Conservation (phyloP, 192 early-diverging fungal species). For the Backusella parvicylindrica region DNA sequence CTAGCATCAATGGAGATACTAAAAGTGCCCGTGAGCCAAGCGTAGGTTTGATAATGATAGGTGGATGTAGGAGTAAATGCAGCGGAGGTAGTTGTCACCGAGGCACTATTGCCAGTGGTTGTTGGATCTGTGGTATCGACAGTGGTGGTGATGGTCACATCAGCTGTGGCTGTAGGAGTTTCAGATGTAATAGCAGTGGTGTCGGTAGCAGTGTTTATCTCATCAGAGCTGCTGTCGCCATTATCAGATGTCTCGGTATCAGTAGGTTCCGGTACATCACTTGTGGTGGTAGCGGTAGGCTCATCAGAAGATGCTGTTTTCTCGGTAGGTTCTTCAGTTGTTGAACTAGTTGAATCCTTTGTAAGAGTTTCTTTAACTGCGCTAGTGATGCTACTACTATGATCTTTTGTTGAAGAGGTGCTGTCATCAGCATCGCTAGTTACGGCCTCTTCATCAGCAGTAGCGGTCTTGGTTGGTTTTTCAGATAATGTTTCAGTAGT, state of each 20-base stretch:
- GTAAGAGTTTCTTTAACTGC: not conserved
- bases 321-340: not conserved
- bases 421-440: not conserved
- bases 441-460: not conserved
- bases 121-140: not conserved
- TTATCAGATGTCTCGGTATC: not conserved
- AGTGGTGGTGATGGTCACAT: not conserved
- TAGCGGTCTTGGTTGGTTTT: not conserved
- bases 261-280: not conserved
- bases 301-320: not conserved
- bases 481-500: not conserved
- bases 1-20: conserved; percentile 2
- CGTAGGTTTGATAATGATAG: conserved; percentile 22
- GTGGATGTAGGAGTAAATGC: conserved; percentile 12
- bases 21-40: conserved; percentile 14
- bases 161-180: not conserved
- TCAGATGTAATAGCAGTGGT: not conserved
- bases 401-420: not conserved
- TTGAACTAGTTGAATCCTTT: not conserved
- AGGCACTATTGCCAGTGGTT: not conserved
- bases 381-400: not conserved
- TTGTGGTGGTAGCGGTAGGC: not conserved
- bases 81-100: not conserved
- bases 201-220: not conserved
- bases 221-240: not conserved